Base-by-base conservation (phyloP, 1,284 basidiomycete genomes). In the Pisolithus thermaeus region DNA sequence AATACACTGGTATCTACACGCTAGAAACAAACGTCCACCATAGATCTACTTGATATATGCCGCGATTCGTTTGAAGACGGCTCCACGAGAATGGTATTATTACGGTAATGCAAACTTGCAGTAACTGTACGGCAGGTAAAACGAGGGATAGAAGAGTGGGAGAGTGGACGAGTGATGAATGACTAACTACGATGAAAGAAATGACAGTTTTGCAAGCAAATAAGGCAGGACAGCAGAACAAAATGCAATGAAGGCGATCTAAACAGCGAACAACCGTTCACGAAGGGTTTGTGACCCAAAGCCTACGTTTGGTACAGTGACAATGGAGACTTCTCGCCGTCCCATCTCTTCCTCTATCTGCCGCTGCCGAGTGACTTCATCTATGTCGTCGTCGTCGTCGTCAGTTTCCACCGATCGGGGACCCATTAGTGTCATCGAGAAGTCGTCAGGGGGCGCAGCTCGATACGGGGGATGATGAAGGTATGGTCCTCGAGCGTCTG, bases 321-420 rank as follows among this genome's bases (percentile, higher is more conserved):
- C 79, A 61, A 90, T 87, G 23, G 84, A 86, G 28, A 90, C 85
- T 56, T 90, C 85, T 50, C 87, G 77, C 59, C 87, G 74, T 38
- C 74, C 80, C 77, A 90, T 87, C 66, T 90, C 87, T 52, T 85
- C 81, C 64, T 90, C 87, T 40, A 90, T 88, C 58, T 80, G 73
- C 52, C 79, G 75, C 63, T 89, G 86, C 52, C 81, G 73, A 22
- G 80, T 76, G 51, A 84, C 80, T 56, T 89, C 86, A 58, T 90
- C 86, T 47, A 83, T 73, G 45, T 87, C 83, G 25, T 85, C 83
- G 25, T 85, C 80, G n/a, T 83, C 76, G 9, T 73, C 74, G 51
- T 80, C 79, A n/a, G 75, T 73, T 23, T 79, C 77, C 37, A 70
- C 65, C 51, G 73, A 76, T 46, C 72, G 70, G 42, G 71, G 74